These are phyloP conservation scores for Cyberlindnera maclurae DNA, from an alignment of 805 yeast genomes.

Conservation along the genomic window DNA sequence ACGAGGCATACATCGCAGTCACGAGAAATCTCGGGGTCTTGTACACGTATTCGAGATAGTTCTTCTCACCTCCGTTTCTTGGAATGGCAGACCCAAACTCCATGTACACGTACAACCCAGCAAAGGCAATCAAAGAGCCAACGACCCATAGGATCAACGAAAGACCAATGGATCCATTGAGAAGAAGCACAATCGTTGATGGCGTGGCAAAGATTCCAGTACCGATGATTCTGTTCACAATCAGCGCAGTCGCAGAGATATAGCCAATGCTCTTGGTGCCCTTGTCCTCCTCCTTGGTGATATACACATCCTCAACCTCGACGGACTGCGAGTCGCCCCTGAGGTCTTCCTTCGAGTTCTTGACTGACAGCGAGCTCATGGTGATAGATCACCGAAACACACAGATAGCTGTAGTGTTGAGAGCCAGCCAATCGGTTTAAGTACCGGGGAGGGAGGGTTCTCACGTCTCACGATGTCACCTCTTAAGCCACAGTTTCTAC, in stretches of 20 bases:
- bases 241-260: slow-evolving; percentile 55
- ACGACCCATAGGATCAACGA: slow-evolving; percentile 67
- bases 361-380: too few relatives aligned
- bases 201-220: slow-evolving; percentile 75
- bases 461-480: too few relatives aligned
- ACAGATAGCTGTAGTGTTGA: too few relatives aligned
- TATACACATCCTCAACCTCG: background rate
- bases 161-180: slow-evolving; percentile 66
- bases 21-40: slow-evolving; percentile 62
- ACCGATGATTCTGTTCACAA: slow-evolving; percentile 65
- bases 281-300: slow-evolving; percentile 29
- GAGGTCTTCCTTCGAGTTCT: too few relatives aligned
- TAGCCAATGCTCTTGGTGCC: slow-evolving; percentile 41
- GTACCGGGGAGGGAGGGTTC: too few relatives aligned
- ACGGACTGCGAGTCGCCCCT: too few relatives aligned
- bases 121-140: slow-evolving; percentile 61
- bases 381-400: too few relatives aligned
- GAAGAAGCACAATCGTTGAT: slow-evolving; percentile 39
- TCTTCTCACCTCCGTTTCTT: slow-evolving; percentile 82
- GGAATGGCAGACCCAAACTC: slow-evolving; percentile 76
- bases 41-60: slow-evolving; percentile 67
- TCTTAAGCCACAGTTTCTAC: too few relatives aligned
- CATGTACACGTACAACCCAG: slow-evolving; percentile 65
- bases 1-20: slow-evolving; percentile 60
- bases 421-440: too few relatives aligned